A percentile compares a stretch with the other conserved stretches of the same genome.
phyloP scores from a whole-genome alignment of 495 filamentous ascomycete genomes.

The Gamarada debralockiae region DNA sequence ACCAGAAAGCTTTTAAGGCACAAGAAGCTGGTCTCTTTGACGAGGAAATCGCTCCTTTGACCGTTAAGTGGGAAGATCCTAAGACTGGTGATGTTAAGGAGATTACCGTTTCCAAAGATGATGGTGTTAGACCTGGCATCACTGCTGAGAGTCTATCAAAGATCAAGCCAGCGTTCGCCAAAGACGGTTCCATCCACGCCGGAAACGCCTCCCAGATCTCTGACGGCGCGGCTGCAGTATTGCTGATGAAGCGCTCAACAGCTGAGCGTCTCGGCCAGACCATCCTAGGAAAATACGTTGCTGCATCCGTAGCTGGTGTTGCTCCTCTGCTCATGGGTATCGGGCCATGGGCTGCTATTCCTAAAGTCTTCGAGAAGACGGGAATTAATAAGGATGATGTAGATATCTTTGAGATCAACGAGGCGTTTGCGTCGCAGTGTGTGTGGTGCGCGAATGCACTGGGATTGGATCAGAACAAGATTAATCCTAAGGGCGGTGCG shows the following conservation, averaged over 20 bases:
- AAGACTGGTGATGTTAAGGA: conserved; percentile 85
- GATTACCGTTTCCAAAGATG: conserved; percentile 80
- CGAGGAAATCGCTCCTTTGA: conserved; percentile 85
- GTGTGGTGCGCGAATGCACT: conserved; percentile 91
- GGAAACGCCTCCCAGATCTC: conserved; percentile 95
- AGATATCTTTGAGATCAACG: conserved; percentile 98
- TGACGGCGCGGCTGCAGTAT: conserved; percentile 91
- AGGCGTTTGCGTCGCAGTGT: conserved; percentile 95
- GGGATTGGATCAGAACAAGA: conserved; percentile 70
- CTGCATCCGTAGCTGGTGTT: conserved; percentile 82
- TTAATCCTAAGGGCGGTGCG: conserved; percentile 97
- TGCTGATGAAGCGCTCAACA: conserved; percentile 92
- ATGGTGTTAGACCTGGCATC: conserved; percentile 82
- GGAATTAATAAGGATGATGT: conserved; percentile 87
- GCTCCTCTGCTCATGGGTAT: conserved; percentile 93
- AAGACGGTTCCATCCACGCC: conserved; percentile 90
- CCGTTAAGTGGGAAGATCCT: conserved; percentile 79
- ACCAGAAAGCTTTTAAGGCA: conserved; percentile 83
- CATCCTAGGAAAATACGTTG: conserved; percentile 87
- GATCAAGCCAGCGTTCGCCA: conserved; percentile 88
- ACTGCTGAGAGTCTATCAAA: conserved; percentile 82
- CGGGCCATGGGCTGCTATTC: conserved; percentile 94
- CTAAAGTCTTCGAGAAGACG: conserved; percentile 81
- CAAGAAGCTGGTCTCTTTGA: conserved; percentile 89
- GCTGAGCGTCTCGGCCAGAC: conserved; percentile 83